Evolutionary conservation across 2,329 filamentous ascomycete species (phyloP), one percentile per base, ranked within the genome.

Genomic region (Cytospora leucostoma): DNA sequence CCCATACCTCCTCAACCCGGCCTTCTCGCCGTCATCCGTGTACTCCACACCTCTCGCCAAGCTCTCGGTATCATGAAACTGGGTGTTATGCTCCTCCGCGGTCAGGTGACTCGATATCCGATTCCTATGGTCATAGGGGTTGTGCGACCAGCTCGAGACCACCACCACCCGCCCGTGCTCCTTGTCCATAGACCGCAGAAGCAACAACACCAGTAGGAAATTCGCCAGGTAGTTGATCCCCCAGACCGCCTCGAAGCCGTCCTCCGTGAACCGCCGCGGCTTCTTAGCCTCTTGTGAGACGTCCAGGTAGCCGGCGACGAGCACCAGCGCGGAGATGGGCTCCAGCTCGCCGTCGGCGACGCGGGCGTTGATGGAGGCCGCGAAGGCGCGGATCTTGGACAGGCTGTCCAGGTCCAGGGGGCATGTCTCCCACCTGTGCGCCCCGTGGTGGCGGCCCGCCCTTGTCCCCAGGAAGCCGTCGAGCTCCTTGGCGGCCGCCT

Each of bases 251-350:
- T 72, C 70, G 19, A 44, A 38, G 4, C 59, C 59, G 4, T 63
- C 56, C 32, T 51, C 61, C 1, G 61, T 59, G 8, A 72, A 61
- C 2, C 58, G 58, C 15, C 58, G 32, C 13, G 58, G 58, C 58
- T 37, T 37, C 4, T 21, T 19, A 3, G 59, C 52, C 62, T 70
- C 69, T 35, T 62, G 64, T 27, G 56, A 59, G 13, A 68, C 67
- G 3, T 74, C 70, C 51, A 70, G 65, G 58, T 61, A 72, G 1
- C 65, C 73, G 1, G 72, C 72, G 50, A 70, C 72, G n/a, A 80
- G 72, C 10, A 79, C 74, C 4, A 80, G 69, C 1, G 71, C 76
- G 21, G 71, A 72, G 61, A 80, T 77, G 0, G 72, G 75, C 15
- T 76, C 74, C n/a, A 78, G 67, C 1, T 71, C 66, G n/a, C 74